Evolutionary conservation across 2,329 filamentous ascomycete genomes (phyloP).

Genomic region (Alternaria viburni): DNA sequence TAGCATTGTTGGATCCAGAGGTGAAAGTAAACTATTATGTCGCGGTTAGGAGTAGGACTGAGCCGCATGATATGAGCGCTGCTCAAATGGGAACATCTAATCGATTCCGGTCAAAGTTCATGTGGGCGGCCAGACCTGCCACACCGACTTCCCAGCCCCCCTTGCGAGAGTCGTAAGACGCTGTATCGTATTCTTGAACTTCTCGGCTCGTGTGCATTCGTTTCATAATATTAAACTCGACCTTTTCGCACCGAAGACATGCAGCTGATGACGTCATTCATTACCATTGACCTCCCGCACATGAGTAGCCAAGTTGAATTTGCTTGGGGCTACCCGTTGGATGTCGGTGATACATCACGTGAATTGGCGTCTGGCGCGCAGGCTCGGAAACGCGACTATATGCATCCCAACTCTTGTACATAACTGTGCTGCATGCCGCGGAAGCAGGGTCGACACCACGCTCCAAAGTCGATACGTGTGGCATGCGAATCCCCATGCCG

Average conservation of each 20-base stretch:
- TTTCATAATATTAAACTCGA: background rate
- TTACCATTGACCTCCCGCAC: background rate
- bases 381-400: background rate
- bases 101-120: background rate
- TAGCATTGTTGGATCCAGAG: background rate
- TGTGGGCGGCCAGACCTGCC: background rate
- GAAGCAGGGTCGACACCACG: background rate
- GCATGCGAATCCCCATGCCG: slow-evolving; percentile 2
- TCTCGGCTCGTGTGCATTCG: background rate
- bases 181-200: background rate
- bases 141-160: background rate
- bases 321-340: background rate
- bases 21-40: background rate
- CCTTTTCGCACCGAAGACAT: background rate
- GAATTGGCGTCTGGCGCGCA: slow-evolving; percentile 8
- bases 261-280: background rate
- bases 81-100: background rate
- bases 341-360: slow-evolving; percentile 1
- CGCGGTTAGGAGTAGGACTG: background rate
- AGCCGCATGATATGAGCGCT: background rate
- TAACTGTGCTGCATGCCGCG: background rate
- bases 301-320: background rate
- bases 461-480: background rate
- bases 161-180: background rate
- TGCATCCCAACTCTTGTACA: background rate